phyloP scores from a whole-genome alignment of 306 rosid species.

The Benincasa hispida region DNA sequence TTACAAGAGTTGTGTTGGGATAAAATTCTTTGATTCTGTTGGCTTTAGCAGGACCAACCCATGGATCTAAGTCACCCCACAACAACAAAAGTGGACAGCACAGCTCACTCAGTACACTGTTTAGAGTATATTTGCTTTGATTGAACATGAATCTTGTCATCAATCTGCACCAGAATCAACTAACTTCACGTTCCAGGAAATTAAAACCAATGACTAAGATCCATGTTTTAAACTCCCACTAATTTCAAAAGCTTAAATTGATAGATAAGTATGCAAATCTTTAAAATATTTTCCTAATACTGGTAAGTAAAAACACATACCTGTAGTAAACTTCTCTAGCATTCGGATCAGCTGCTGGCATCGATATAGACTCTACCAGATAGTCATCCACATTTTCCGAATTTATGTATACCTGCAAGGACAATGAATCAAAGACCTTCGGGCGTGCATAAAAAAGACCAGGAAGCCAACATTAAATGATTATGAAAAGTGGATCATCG shows the following conservation, averaged over 20 bases:
- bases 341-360: constrained; percentile 84
- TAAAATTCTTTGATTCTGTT: constrained; percentile 59
- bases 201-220: not conserved
- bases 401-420: constrained; percentile 54
- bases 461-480: not conserved
- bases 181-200: not conserved
- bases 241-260: not conserved
- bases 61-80: constrained; percentile 95
- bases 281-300: not conserved
- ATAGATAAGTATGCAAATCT: not conserved
- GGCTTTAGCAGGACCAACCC: constrained; percentile 94
- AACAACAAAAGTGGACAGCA: constrained; percentile 73
- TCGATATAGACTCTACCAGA: constrained; percentile 76
- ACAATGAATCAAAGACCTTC: not conserved
- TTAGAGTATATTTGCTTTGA: constrained; percentile 67
- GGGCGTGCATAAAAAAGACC: not conserved
- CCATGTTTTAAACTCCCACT: not conserved
- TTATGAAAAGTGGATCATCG: not conserved
- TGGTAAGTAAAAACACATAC: constrained; percentile 10
- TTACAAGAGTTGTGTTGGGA: constrained; percentile 58
- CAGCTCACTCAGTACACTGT: constrained; percentile 50
- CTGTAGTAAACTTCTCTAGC: constrained; percentile 93
- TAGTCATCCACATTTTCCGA: constrained; percentile 81
- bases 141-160: constrained; percentile 77
- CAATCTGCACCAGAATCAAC: constrained; percentile 33